phyloP scores from a whole-genome alignment of 164 flowering plant genomes.

The Malania oleifera region DNA sequence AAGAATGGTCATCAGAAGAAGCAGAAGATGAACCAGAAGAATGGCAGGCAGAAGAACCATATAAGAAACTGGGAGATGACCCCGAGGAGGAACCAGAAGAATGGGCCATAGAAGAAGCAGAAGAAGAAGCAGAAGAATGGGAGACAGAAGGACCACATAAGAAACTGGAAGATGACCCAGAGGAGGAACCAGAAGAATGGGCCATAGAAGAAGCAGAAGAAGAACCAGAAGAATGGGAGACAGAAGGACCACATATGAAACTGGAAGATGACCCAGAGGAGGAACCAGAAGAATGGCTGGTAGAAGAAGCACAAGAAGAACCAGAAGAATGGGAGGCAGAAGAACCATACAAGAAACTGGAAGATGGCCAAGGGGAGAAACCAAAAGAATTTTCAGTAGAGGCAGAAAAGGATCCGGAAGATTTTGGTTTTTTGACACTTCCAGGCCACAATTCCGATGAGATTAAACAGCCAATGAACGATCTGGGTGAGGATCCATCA shows the following conservation, averaged over 20 bases:
- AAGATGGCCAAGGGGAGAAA: not conserved
- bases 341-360: slow-evolving; percentile 8
- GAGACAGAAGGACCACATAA: not conserved
- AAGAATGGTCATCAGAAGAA: too few species aligned
- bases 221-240: not conserved
- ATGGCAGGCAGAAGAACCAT: not conserved
- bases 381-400: not conserved
- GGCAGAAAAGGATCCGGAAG: not conserved
- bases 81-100: too few species aligned
- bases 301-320: slow-evolving; percentile 1
- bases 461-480: not conserved
- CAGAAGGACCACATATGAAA: not conserved
- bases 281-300: slow-evolving; percentile 6
- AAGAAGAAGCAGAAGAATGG: not conserved
- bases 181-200: not conserved
- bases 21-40: too few species aligned
- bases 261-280: not conserved
- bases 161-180: not conserved
- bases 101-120: not conserved
- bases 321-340: slow-evolving; percentile 11
- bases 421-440: slow-evolving; percentile 4
- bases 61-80: not conserved
- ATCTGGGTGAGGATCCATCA: not conserved
- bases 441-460: not conserved
- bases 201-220: not conserved